Percentiles rank a stretch among this genome's conserved stretches.
These are phyloP conservation scores for Ophiostoma piceae DNA, from an alignment of 2,329 filamentous ascomycete species.

Conservation along the genomic window DNA sequence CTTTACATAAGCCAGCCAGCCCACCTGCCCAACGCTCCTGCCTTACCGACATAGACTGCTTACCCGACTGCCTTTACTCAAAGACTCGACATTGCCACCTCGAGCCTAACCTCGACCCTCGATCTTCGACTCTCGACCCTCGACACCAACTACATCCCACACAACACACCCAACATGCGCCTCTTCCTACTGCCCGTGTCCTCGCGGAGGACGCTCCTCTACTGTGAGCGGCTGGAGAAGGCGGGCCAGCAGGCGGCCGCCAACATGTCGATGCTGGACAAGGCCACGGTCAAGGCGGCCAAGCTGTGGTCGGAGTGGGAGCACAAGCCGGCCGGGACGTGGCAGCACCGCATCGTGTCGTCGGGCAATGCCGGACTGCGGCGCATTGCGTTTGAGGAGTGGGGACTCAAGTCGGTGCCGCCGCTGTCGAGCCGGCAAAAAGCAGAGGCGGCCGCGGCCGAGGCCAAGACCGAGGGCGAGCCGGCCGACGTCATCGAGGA, in stretches of 20 bases:
- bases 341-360: slow-evolving; percentile 80
- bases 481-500: slow-evolving; percentile 29
- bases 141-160: not conserved
- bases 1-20: slow-evolving; percentile 4
- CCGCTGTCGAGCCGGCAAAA: slow-evolving; percentile 62
- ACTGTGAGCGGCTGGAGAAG: slow-evolving; percentile 70
- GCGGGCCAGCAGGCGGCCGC: slow-evolving; percentile 47
- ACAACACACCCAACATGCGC: slow-evolving; percentile 56
- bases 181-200: slow-evolving; percentile 92
- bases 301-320: slow-evolving; percentile 84
- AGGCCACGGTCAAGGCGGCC: slow-evolving; percentile 63
- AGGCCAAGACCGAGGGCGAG: not conserved
- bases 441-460: slow-evolving; percentile 40
- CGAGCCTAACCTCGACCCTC: not conserved
- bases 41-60: too few species aligned
- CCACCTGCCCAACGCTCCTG: not conserved
- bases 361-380: slow-evolving; percentile 84
- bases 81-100: too few species aligned
- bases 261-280: slow-evolving; percentile 59
- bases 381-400: slow-evolving; percentile 93
- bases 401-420: slow-evolving; percentile 92
- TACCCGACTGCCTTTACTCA: too few species aligned
- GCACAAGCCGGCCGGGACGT: slow-evolving; percentile 65
- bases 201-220: slow-evolving; percentile 83
- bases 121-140: not conserved